Evolutionary conservation across 1,284 basidiomycete species (phyloP), one percentile per base, ranked within the genome.

Genomic region (Cutaneotrichosporon mucoides): DNA sequence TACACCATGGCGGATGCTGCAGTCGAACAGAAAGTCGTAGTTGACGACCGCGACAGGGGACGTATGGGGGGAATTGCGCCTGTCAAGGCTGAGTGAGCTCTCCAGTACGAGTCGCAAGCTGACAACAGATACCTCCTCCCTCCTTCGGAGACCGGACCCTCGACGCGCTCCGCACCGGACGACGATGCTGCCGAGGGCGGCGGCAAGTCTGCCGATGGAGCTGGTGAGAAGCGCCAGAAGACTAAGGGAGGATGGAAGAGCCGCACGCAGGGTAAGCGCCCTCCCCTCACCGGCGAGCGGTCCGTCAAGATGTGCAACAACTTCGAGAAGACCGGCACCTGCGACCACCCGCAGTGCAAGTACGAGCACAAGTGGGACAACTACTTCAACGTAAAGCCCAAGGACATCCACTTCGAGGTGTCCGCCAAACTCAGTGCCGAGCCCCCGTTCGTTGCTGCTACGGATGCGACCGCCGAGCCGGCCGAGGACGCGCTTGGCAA

Each of bases 301-400:
- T 59, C 61, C 16, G 50, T 75, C 15, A 63, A 65, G 16, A 62
- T 78, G 12, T 79, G 78, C 63, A 62, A 67, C 48, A 53, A 57
- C 3, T 73, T 71, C 73, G 77, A 68, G 64, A 67, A 53, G 40
- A 71, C 68, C 11, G 70, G 72, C 38, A 56, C 54, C 11, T 72
- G 70, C 53, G 50, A 50, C 13, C 49, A 64, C 10, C 47, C 58
- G 2, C 38, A 40, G 16, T 97, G 94, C 71, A 84, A 86, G 40
- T 89, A 85, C 71, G 87, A 85, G 3, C 95, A 98, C 74, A 88
- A 92, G 68, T 81, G 94, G 61, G 68, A 80, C 3, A 81, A 80
- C 3, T 98, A 96, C 76, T 84, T 97, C 40, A 81, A 81, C 13
- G 82, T 82, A 1, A 96, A 96, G 79, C 84, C 87, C 0, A 78